A percentile compares a stretch with the other conserved stretches of the same genome.
Conservation (phyloP, 2,329 filamentous ascomycete species). For the Talaromyces sp. region DNA sequence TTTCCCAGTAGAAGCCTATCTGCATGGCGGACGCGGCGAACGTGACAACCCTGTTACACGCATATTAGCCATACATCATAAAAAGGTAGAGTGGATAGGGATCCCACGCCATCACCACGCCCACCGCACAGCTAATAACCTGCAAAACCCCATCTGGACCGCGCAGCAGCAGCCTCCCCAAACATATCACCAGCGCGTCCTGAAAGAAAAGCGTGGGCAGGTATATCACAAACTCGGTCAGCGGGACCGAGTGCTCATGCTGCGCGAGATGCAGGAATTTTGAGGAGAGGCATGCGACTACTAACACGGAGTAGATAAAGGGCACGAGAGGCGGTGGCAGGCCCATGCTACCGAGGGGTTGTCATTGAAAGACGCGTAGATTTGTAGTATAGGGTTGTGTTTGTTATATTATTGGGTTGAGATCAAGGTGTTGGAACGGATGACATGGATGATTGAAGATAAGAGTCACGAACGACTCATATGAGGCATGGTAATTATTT, state of each 20-base stretch:
- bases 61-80: too few relatives aligned
- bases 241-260: conserved; percentile 27
- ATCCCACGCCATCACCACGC: conserved; percentile 23
- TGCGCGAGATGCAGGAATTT: conserved; percentile 30
- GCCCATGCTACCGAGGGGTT: not conserved
- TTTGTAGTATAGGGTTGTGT: not conserved
- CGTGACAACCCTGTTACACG: conserved; percentile 20
- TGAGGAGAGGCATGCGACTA: conserved; percentile 27
- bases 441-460: not conserved
- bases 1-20: conserved; percentile 37
- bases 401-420: not conserved
- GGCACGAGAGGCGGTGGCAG: conserved; percentile 15
- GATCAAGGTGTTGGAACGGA: too few relatives aligned
- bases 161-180: conserved; percentile 25
- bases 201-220: conserved; percentile 33
- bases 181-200: conserved; percentile 28
- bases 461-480: too few relatives aligned
- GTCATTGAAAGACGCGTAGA: not conserved
- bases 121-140: conserved; percentile 21
- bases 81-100: not conserved
- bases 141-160: conserved; percentile 18
- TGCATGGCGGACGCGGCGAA: conserved; percentile 29
- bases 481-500: too few relatives aligned
- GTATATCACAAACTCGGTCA: conserved; percentile 30
- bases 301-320: conserved; percentile 26